Evolutionary conservation across 2,329 filamentous ascomycete species (phyloP), one percentile per base, ranked within the genome.

Genomic region (Pleomassaria siparia): DNA sequence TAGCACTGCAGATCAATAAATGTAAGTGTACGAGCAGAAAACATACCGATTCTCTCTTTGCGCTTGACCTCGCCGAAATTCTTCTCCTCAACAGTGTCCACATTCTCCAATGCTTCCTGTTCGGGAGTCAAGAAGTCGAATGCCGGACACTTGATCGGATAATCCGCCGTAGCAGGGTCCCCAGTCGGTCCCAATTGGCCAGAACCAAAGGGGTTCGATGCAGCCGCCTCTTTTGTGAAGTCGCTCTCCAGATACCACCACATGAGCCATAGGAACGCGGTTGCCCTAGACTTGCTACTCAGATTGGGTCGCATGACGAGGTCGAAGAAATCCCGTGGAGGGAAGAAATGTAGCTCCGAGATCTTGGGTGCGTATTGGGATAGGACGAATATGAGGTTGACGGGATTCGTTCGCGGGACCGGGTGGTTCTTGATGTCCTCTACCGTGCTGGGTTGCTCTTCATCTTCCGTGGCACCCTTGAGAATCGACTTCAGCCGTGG

Each of bases 221-320:
- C 80, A 36, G 90, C 92, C 46, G 89, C 90, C 62, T 96, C 89
- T 59, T 87, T 84, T 0, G 89, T 89, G 59, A 96, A 97, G 67
- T 96, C 90, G 22, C 91, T 96, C 69, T 99, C 94, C 15, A 99
- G 80, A 66, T 99, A 97, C 78, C 94, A 96, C 94, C 94, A 99
- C 85, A 99, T 95, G 54, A 99, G 77, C 94, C 94, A 99, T 16
- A 99, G 75, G 60, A 99, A 99, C 0, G 92, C 92, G 36, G 77
- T 85, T 1, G 94, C 91, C 53, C 94, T 83, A 52, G 89, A 95
- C 57, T 79, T 75, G 71, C 91, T 97, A 47, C 86, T 89, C 51
- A 90, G 81, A 20, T 88, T 87, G 1, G 86, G 86, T 64, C 89
- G 86, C 91, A 97, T 97, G 60, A 99, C 87, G 13, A 99, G 81